Conservation (phyloP, 2,329 filamentous ascomycete genomes). For the Tolypocladium guangdongense region DNA sequence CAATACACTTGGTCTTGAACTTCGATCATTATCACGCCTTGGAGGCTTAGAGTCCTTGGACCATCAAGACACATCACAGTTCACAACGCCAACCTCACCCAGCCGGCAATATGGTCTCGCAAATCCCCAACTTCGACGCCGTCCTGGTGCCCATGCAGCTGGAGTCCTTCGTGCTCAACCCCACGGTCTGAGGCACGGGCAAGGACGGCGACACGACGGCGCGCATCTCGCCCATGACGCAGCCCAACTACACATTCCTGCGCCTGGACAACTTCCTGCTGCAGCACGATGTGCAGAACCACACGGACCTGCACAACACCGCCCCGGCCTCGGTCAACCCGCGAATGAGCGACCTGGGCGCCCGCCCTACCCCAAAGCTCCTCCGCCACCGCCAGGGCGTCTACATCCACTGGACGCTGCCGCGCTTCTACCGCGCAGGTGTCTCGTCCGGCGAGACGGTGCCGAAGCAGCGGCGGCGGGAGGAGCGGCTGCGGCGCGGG, state of each 20-base stretch:
- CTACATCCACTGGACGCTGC: conserved; percentile 32
- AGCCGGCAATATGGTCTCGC: neutral
- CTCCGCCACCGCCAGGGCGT: conserved; percentile 23
- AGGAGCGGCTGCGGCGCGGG: conserved; percentile 3
- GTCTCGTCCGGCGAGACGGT: conserved; percentile 2
- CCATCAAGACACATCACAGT: too few species aligned
- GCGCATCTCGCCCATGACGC: conserved; percentile 28
- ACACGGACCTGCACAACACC: conserved; percentile 25
- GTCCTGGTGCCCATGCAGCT: conserved; percentile 19
- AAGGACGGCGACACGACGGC: conserved; percentile 9
- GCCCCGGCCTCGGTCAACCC: conserved; percentile 19
- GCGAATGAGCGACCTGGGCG: conserved; percentile 24
- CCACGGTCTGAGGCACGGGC: conserved; percentile 12
- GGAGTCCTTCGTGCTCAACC: conserved; percentile 20
- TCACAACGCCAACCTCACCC: too few species aligned
- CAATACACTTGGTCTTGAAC: too few species aligned
- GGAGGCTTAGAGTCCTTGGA: too few species aligned
- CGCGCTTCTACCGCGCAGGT: conserved; percentile 23
- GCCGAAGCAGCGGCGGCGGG: neutral
- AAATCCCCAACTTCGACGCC: neutral
- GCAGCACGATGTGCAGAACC: conserved; percentile 25
- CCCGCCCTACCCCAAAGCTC: neutral
- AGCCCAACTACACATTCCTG: conserved; percentile 35
- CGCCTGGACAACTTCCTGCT: conserved; percentile 24
- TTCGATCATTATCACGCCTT: too few species aligned